Base-by-base conservation (phyloP, 1,284 basidiomycete species). In the Fistulina hepatica region DNA sequence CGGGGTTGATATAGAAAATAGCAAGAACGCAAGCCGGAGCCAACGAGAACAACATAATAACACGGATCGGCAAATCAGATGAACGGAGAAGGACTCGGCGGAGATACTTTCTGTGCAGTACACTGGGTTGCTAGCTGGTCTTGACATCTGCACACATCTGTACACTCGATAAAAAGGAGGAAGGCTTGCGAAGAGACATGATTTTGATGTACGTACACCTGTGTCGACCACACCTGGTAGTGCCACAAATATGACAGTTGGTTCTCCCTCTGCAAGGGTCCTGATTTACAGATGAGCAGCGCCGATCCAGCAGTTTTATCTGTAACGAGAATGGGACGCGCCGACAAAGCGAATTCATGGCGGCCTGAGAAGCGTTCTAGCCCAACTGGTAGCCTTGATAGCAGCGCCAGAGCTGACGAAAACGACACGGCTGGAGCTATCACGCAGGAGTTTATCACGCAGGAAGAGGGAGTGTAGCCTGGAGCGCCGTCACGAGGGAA, bases 371-470 rank as follows among this genome's bases (percentile, higher is more conserved):
- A 10, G 84, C 76, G 47, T 76, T 86, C 58, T 93, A 93, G 0
- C 81, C 84, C 84, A 91, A 0, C 75, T 76, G 0, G 74, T 68
- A n/a, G 68, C 71, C 25, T 79, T 77, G 4, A 69, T 65, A 4
- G 90, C 82, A 5, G 85, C 78, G 6, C 90, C 90, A 19, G 82
- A 86, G 49, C 81, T 85, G 21, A 91, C 69, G 47, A 91, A 83
- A 12, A 93, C 65, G 22, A 90, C 67, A 34, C 69, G 46, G 9
- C 43, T 43, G 3, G 30, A 24, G 34, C 19, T 37, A 16, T 21
- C 3, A 9, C 12, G 17, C 13, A 57, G 45, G n/a, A 62, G 47
- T 44, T 73, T 79, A 46, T 68, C 62, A 26, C 79, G 73, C 44
- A 93, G n/a, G 60, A 41, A 69, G 61, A 5, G 89, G 85, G 3